Base-by-base conservation (phyloP, 306 rosid genomes). In the Arachis stenosperma region DNA sequence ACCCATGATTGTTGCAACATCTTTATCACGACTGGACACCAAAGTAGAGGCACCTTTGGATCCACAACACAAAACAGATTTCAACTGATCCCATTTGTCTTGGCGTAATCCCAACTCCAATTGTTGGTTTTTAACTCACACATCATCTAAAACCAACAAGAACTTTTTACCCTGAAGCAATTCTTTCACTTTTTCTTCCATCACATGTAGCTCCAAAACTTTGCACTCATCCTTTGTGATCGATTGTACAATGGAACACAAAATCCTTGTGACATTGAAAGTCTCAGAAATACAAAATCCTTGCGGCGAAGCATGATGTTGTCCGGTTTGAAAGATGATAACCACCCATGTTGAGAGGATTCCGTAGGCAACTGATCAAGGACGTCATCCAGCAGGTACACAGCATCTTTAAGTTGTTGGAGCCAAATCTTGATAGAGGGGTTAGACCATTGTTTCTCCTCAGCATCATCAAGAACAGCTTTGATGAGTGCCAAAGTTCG, bases 401-500 rank as follows among this genome's bases (percentile, higher is more conserved):
- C 27, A n/a, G 61, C 50, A 15, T 60, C 40, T 61, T 36, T 60
- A 36, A 47, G 60, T 30, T 33, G 48, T 2, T 59, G 48, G 6
- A 71, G 59, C 67, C 59, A 59, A 5, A 8, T 1, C 58, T 59
- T 71, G 0, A 59, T 7, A 12, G 58, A n/a, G 0, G 9, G 2
- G 2, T 59, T 4, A 0, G 17, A 60, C 1, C 33, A 14, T 60
- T 72, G 69, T 72, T 33, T 47, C 15, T 48, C 27, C 13, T 71
- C 51, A 15, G 68, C 69, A 48, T 72, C 68, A 30, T 14, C 64
- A 47, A 72, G 40, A 15, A 33, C 60, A 0, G 40, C 61, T 37
- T 15, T 47, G 37, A 72, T 46, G 7, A 46, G 10, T 2, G 2
- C 6, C 0, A 71, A 36, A 22, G 33, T 33, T 6, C 0, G 3